These are phyloP conservation scores for Lanmaoa rubissima DNA, from an alignment of 768 basidiomycete genomes.

Conservation along the genomic window DNA sequence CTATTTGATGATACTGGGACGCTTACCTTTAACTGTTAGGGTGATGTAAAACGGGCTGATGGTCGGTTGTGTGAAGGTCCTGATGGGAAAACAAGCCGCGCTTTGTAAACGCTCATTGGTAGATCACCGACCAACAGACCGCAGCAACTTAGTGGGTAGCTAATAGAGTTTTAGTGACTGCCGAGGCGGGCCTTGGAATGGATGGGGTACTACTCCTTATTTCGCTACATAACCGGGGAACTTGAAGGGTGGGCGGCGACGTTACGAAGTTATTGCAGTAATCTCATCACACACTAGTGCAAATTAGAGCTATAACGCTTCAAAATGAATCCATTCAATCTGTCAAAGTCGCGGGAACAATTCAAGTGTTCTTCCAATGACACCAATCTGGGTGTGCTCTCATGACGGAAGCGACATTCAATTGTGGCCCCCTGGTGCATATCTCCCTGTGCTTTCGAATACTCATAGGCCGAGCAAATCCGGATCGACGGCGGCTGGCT, in stretches of 20 bases:
- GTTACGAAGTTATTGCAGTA: not conserved
- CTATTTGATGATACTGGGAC: conserved; percentile 18
- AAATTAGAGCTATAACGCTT: conserved; percentile 1
- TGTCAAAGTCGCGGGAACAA: not conserved
- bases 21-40: conserved; percentile 31
- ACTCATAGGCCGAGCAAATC: not conserved
- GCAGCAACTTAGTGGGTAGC: conserved; percentile 14
- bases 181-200: conserved; percentile 9
- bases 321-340: conserved; percentile 1
- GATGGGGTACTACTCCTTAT: not conserved
- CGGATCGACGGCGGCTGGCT: no score
- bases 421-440: not conserved
- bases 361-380: not conserved
- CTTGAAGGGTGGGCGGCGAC: not conserved
- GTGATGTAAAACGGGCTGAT: conserved; percentile 35
- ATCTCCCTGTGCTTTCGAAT: not conserved
- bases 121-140: conserved; percentile 21
- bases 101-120: conserved; percentile 19
- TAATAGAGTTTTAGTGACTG: conserved; percentile 34
- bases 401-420: conserved; percentile 7
- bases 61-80: conserved; percentile 27
- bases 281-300: conserved; percentile 1
- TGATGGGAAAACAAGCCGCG: conserved; percentile 26
- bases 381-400: conserved; percentile 5
- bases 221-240: not conserved